Evolutionary conservation across 2,329 filamentous ascomycete species (phyloP), one percentile per base, ranked within the genome.

Genomic region (Tolypocladium tundrense): DNA sequence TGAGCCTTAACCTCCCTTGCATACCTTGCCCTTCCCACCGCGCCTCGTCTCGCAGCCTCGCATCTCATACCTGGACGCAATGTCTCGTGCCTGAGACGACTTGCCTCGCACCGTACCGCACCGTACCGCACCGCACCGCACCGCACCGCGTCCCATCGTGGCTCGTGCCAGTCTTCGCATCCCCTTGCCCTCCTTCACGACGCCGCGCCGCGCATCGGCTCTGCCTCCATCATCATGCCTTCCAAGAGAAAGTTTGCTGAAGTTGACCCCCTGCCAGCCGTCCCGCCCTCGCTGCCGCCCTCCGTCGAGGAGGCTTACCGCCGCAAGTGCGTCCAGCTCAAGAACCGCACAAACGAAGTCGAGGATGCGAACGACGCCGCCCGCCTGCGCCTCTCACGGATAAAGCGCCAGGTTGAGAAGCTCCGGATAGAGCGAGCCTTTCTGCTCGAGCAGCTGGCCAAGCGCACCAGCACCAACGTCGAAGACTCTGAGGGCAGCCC

Each of bases 301-400:
- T 96, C 91, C 19, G 91, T 97, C 62, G 93, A 99, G 74, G 88
- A 93, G 71, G 92, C 93, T 55, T 99, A 97, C 75, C 91, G 94
- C 67, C 85, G 90, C 63, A 97, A 99, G 84, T 97, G 93, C 73
- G 91, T 97, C 70, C 89, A 95, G 66, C 83, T 99, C 27, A 95
- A 95, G 76, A 88, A 90, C 66, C 88, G 94, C 60, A 90, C 94
- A 62, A 88, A 87, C 70, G 92, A 97, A 71, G 90, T 97, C 66
- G 92, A 97, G 71, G 86, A 91, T 60, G 88, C 91, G 68, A 97
- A 97, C 72, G 91, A 96, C 66, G 83, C 88, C 58, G 88, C 90
- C 53, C 85, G 90, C 57, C 78, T 90, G 56, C 88, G 91, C 55
- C 88, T 96, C 62, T 79, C 83, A 45, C 88, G 92, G 53, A 84